Base-by-base conservation (phyloP, 257 asterid species). In the Eucommia ulmoides region DNA sequence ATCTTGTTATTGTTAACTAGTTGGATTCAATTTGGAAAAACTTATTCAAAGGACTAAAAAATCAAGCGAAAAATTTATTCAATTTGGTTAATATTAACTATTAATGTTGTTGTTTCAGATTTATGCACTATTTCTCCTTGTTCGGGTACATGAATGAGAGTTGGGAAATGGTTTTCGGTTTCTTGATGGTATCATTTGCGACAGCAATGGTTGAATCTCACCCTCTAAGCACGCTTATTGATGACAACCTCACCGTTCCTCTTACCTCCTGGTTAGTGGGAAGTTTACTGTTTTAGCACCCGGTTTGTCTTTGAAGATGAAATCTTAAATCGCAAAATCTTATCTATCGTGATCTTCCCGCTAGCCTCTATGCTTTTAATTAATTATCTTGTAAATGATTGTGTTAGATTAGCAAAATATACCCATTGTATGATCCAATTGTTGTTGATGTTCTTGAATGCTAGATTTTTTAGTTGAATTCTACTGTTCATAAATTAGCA, bases 141-240 rank as follows among this genome's bases (percentile, higher is more conserved):
- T 74, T 85, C 51, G 98, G 98, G 47, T 85, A 63, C 61, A 53
- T 85, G 24, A 73, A 77, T 67, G 83, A 73, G 69, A 80, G 82
- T 63, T 56, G 57, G 25, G 44, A 72, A 26, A 73, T 66, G 93
- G 81, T 75, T 35, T 14, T 65, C 22, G 84, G 83, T 50, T 80
- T 89, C 63, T 63, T 29, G 38, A 29, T 7, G 7, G 38, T 29
- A 5, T 29, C 38, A 29, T 29, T 29, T 29, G 38, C 12, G 12
- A 29, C 12, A 29, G 12, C n/a, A n/a, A n/a, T n/a, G n/a, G n/a
- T n/a, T n/a, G 38, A 29, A 29, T 29, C 38, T 29, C 38, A 29
- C 12, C 38, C 38, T 29, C 12, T 29, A 12, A 29, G 38, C 38
- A 29, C 38, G 7, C 8, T 5, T 7, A 7, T 29, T 29, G 38